Evolutionary conservation across 331 rosid species (phyloP), one percentile per base, ranked within the genome.

Genomic region (Ulmus americana): DNA sequence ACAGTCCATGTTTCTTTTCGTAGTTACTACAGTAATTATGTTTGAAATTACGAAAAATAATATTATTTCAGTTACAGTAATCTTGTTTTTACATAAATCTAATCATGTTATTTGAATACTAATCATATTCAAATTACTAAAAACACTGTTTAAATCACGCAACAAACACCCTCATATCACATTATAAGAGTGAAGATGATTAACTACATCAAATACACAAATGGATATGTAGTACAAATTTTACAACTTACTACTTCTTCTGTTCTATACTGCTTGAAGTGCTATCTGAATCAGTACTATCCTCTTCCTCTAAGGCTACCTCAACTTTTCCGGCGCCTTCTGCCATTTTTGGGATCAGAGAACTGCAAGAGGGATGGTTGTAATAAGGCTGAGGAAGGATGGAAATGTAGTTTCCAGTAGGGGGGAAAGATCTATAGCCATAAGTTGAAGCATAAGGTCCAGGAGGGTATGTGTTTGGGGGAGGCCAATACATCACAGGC

Each of bases 401-500:
- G 50, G 88, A 70, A 44, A 75, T 39, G 70, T 71, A 77, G 55
- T 65, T 91, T 77, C 85, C 76, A 39, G 74, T 16, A 55, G 83
- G 64, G 64, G 89, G 95, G 52, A 85, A 77, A 62, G 84, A 75
- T 2, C 55, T 79, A 71, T 79, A 82, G 39, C 87, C 85, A 72
- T 69, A 82, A 59, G 81, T 44, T 20, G 88, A 65, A 64, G 80
- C 79, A 71, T 80, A 85, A 39, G 72, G 73, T 48, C 83, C 74
- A 10, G 86, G 73, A 80, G 80, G 68, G 77, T 81, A 80, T 70
- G 84, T 69, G 73, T 70, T 85, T 59, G 87, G 80, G 63, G 86
- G 86, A 55, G 86, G 95, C 97, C 96, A 91, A 77, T 76, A 91
- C 81, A 84, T 74, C 55, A 84, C 47, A 56, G 97, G 96, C 39